A percentile compares a stretch with the other conserved stretches of the same genome.
phyloP scores from a whole-genome alignment of 1,284 basidiomycete species.

The Ustilago cynodontis region DNA sequence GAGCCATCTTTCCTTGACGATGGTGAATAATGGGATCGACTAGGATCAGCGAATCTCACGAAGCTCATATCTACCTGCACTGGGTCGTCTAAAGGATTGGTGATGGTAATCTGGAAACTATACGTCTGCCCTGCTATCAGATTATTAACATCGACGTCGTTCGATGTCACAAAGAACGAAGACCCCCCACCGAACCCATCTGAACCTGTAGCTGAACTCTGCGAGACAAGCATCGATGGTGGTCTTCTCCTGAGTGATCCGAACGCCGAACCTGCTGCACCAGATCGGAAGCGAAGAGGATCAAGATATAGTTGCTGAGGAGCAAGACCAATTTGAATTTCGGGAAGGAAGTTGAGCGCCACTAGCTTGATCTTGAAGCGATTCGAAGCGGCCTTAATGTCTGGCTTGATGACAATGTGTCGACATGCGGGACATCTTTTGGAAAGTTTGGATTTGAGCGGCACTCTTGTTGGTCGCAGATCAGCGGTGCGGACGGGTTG shows the following conservation, averaged over 20 bases:
- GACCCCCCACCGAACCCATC: conserved; percentile 11
- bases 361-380: conserved; percentile 97
- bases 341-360: conserved; percentile 91
- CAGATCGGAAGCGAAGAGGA: conserved; percentile 17
- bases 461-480: conserved; percentile 86
- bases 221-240: conserved; percentile 13
- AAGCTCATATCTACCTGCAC: conserved; percentile 53
- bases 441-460: conserved; percentile 89
- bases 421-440: conserved; percentile 94
- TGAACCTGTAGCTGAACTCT: background rate
- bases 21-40: background rate
- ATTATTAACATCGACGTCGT: conserved; percentile 39
- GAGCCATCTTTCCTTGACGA: background rate
- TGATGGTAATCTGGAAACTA: conserved; percentile 50
- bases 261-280: conserved; percentile 3
- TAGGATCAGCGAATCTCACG: conserved; percentile 32
- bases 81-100: conserved; percentile 63
- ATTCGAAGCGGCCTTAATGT: conserved; percentile 92
- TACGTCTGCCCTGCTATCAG: conserved; percentile 52
- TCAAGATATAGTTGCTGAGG: conserved; percentile 42
- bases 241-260: conserved; percentile 32
- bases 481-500: conserved; percentile 76
- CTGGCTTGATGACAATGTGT: conserved; percentile 97
- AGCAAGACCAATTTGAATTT: conserved; percentile 74
- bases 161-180: conserved; percentile 10